Conservation (phyloP, 768 basidiomycete genomes). For the Russula sp. region DNA sequence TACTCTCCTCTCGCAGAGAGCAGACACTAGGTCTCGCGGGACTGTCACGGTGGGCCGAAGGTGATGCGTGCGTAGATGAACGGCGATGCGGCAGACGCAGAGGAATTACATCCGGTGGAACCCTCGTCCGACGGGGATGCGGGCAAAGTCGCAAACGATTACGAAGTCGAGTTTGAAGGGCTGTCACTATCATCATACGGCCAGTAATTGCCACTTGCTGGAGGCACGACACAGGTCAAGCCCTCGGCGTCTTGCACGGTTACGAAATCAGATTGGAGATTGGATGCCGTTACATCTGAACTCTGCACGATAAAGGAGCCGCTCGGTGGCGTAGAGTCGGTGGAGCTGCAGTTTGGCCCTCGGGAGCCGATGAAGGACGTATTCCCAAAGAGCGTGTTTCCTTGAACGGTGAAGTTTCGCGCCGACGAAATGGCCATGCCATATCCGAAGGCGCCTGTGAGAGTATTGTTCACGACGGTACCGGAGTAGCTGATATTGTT, state of each 20-base stretch:
- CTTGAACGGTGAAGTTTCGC: constrained; percentile 62
- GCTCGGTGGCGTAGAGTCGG: constrained; percentile 50
- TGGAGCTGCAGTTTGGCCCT: constrained; percentile 59
- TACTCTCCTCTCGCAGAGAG: no score
- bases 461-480: constrained; percentile 52
- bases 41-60: no score
- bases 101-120: constrained; percentile 29
- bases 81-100: constrained; percentile 31
- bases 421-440: constrained; percentile 66
- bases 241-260: constrained; percentile 51
- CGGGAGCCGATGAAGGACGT: constrained; percentile 69
- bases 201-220: constrained; percentile 67
- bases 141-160: no score
- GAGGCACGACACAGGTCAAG: constrained; percentile 66
- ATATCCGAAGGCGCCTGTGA: constrained; percentile 71
- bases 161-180: no score
- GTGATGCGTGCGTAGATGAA: no score
- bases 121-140: constrained; percentile 26
- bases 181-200: constrained; percentile 50
- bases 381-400: constrained; percentile 62
- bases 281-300: constrained; percentile 42
- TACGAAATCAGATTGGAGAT: constrained; percentile 53
- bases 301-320: constrained; percentile 58
- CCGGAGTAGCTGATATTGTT: constrained; percentile 54
- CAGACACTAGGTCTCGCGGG: no score